phyloP scores from a whole-genome alignment of 345 rosid genomes.

The Geranium rotundifolium region DNA sequence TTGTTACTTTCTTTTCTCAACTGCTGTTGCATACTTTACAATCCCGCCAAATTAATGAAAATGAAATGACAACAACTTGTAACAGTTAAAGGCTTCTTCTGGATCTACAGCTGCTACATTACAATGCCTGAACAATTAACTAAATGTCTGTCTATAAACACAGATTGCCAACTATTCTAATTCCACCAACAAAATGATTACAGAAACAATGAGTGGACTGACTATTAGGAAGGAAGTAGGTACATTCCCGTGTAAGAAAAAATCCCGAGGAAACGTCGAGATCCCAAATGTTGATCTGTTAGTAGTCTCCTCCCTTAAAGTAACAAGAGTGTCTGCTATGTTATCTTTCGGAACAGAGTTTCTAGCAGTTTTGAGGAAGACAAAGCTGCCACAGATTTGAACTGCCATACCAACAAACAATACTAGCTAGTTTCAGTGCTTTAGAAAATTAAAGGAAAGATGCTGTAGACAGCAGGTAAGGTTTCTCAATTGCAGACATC shows the following conservation, averaged over 20 bases:
- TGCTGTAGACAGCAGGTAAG: no score
- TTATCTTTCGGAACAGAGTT: constrained; percentile 36
- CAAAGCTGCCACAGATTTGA: constrained; percentile 57
- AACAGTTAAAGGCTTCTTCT: no score
- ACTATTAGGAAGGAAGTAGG: neutral
- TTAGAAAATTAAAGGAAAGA: no score
- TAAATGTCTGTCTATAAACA: neutral
- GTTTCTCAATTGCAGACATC: no score
- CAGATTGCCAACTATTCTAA: neutral
- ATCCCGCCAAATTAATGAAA: neutral
- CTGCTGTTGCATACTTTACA: neutral
- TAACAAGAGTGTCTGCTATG: neutral
- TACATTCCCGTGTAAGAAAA: neutral
- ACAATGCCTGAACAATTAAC: neutral
- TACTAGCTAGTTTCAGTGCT: neutral
- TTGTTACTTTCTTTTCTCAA: no score
- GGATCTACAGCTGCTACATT: neutral
- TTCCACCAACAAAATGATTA: neutral
- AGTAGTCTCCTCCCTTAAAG: no score
- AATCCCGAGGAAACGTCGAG: neutral
- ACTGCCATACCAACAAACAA: constrained; percentile 32
- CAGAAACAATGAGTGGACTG: neutral
- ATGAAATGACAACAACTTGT: no score
- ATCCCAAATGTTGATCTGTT: neutral
- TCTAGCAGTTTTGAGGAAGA: constrained; percentile 51